A percentile compares a stretch with the other conserved stretches of the same genome.
phyloP scores from a whole-genome alignment of 345 rosid species.

The Arabidopsis suecica region DNA sequence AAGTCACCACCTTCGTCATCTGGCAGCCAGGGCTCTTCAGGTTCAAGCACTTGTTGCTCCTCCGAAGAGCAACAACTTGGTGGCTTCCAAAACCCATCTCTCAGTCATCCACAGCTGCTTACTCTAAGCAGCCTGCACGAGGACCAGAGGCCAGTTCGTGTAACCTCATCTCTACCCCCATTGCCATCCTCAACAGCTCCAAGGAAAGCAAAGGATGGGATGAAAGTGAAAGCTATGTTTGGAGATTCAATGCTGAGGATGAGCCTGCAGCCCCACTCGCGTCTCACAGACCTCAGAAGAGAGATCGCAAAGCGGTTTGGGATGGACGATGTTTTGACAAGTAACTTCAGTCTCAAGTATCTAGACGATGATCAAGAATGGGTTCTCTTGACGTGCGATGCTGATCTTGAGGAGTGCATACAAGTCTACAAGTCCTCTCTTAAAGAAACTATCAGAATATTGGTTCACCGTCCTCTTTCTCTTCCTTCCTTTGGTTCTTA shows the following conservation, averaged over 20 bases:
- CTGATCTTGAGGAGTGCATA: constrained; percentile 85
- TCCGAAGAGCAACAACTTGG: constrained; percentile 54
- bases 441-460: constrained; percentile 60
- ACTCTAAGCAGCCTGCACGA: constrained; percentile 52
- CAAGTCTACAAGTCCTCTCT: constrained; percentile 63
- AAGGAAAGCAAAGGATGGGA: constrained; percentile 38
- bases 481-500: constrained; percentile 35
- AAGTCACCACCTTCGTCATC: constrained; percentile 81
- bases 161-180: constrained; percentile 53
- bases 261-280: constrained; percentile 57
- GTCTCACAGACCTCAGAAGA: constrained; percentile 56
- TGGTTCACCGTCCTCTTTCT: constrained; percentile 53
- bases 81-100: constrained; percentile 56
- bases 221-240: constrained; percentile 65
- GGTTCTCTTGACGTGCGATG: constrained; percentile 81
- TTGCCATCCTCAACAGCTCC: constrained; percentile 33
- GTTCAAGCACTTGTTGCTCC: constrained; percentile 72
- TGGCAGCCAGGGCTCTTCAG: constrained; percentile 72
- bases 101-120: constrained; percentile 59
- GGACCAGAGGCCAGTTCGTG: constrained; percentile 49
- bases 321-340: constrained; percentile 50
- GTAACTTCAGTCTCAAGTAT: constrained; percentile 59
- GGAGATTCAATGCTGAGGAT: constrained; percentile 65
- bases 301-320: constrained; percentile 63
- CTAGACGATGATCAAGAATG: constrained; percentile 77